Evolutionary conservation across 164 flowering plant genomes (phyloP).

Genomic region (Vitis cinerea): DNA sequence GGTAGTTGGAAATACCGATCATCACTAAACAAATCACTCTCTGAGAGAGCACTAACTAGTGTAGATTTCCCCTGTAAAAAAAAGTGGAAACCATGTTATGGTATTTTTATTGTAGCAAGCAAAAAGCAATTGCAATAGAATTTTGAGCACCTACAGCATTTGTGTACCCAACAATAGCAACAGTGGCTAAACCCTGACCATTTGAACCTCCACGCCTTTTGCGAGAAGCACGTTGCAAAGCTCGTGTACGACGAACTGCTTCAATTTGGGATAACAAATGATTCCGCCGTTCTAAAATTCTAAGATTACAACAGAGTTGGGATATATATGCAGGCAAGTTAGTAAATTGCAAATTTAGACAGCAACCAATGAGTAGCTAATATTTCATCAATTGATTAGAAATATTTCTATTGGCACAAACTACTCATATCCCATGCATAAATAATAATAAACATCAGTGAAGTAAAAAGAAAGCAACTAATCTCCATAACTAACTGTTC

Average conservation of each 20-base stretch:
- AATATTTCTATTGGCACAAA: no score
- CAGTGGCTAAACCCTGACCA: conserved; percentile 71
- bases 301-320: conserved; percentile 19
- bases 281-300: conserved; percentile 69
- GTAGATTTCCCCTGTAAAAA: conserved; percentile 87
- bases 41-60: conserved; percentile 71
- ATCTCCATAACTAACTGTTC: no score
- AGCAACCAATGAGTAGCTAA: no score
- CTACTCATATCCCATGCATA: no score
- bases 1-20: conserved; percentile 51
- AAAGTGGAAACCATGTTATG: neutral
- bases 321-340: neutral
- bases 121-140: neutral
- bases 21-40: conserved; percentile 72
- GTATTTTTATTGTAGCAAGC: neutral
- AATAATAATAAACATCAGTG: no score
- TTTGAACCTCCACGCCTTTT: conserved; percentile 65
- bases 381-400: no score
- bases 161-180: conserved; percentile 96
- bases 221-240: conserved; percentile 90
- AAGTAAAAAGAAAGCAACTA: no score
- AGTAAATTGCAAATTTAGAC: neutral
- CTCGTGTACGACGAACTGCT: conserved; percentile 89
- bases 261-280: conserved; percentile 65
- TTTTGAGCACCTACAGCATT: conserved; percentile 78